These are phyloP conservation scores for Populus deltoides DNA, from an alignment of 345 rosid species.

Conservation along the genomic window DNA sequence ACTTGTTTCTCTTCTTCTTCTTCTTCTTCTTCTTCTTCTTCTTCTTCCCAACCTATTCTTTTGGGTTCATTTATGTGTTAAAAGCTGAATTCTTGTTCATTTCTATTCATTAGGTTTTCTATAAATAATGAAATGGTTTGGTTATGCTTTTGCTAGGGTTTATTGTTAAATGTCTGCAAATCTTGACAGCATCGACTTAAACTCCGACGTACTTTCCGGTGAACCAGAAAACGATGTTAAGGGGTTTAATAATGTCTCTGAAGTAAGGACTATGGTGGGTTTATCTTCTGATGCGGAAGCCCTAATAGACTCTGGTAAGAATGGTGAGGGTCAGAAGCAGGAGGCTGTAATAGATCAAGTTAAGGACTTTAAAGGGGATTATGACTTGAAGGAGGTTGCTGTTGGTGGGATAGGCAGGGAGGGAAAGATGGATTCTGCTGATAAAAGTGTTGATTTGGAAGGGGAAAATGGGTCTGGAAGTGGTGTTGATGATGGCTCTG, in stretches of 20 bases:
- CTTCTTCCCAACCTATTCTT: not conserved
- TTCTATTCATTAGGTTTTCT: not conserved
- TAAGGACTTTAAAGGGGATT: slow-evolving; percentile 5
- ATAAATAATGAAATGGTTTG: not conserved
- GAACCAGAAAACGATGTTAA: slow-evolving; percentile 25
- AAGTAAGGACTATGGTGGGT: not conserved
- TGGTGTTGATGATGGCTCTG: not conserved
- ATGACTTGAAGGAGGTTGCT: not conserved
- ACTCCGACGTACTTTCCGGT: slow-evolving; percentile 29
- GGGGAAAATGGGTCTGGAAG: slow-evolving; percentile 7
- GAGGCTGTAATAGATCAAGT: slow-evolving; percentile 5
- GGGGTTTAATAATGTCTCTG: not conserved
- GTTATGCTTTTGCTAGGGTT: slow-evolving; percentile 13
- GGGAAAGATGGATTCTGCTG: slow-evolving; percentile 1
- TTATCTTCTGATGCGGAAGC: slow-evolving; percentile 15
- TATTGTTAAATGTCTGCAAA: slow-evolving; percentile 34
- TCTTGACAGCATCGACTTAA: slow-evolving; percentile 35
- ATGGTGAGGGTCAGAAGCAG: slow-evolving; percentile 2
- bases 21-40: no score
- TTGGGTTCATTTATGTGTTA: not conserved
- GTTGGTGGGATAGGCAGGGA: not conserved
- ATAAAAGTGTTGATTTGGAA: slow-evolving; percentile 13
- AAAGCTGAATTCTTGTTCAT: not conserved
- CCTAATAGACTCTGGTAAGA: slow-evolving; percentile 14
- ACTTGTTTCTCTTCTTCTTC: not conserved